Evolutionary conservation across 1,139 yeast genomes (phyloP).

Genomic region (Scheffersomyces insectosa): DNA sequence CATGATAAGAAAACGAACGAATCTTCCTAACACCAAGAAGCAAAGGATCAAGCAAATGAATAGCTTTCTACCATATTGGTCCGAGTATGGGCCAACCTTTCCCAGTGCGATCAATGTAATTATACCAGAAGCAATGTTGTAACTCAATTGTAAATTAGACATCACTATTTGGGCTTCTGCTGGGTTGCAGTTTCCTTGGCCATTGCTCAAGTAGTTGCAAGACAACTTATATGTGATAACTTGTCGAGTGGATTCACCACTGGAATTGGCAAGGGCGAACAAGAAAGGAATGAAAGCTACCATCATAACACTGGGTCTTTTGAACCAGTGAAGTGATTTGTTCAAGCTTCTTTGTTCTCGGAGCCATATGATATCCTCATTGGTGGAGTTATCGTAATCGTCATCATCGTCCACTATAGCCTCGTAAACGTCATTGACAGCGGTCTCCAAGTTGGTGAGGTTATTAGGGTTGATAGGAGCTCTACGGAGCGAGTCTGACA

Average conservation of each 20-base stretch:
- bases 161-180: conserved; percentile 35
- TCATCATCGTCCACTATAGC: conserved; percentile 33
- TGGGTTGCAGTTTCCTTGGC: conserved; percentile 25
- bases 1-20: conserved; percentile 32
- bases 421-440: conserved; percentile 30
- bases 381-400: conserved; percentile 27
- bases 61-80: conserved; percentile 59
- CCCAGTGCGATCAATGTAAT: conserved; percentile 42
- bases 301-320: conserved; percentile 36
- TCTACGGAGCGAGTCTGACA: background rate
- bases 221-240: conserved; percentile 37
- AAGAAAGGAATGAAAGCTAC: conserved; percentile 28
- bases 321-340: conserved; percentile 34
- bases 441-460: conserved; percentile 15
- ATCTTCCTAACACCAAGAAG: conserved; percentile 25
- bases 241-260: conserved; percentile 38
- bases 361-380: conserved; percentile 41
- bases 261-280: conserved; percentile 28
- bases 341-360: conserved; percentile 36
- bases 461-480: conserved; percentile 1
- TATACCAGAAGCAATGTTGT: conserved; percentile 25
- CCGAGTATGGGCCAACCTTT: conserved; percentile 62
- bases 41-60: conserved; percentile 36
- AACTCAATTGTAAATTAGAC: conserved; percentile 38
- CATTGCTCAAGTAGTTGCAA: conserved; percentile 27